phyloP scores from a whole-genome alignment of 164 flowering plant genomes.

The Cinnamomum chago region DNA sequence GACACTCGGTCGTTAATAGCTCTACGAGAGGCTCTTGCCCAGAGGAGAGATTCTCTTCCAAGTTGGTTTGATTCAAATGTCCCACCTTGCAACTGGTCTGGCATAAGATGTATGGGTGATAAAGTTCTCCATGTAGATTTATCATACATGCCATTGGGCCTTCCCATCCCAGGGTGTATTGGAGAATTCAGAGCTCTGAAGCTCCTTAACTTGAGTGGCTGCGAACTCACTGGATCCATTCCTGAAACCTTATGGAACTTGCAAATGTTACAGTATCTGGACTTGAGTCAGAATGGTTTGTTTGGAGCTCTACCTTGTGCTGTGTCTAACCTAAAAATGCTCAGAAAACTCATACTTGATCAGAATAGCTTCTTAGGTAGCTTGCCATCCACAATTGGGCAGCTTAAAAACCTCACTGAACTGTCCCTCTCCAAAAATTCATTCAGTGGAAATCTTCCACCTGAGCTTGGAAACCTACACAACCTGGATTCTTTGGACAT shows the following conservation, averaged over 20 bases:
- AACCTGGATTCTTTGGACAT: conserved; percentile 47
- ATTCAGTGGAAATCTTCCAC: conserved; percentile 47
- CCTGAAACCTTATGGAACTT: conserved; percentile 37
- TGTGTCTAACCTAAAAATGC: conserved; percentile 34
- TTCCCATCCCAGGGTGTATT: conserved; percentile 40
- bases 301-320: conserved; percentile 35
- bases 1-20: conserved; percentile 23
- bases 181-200: conserved; percentile 38
- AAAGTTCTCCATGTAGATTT: conserved; percentile 36
- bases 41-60: conserved; percentile 22
- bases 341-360: conserved; percentile 45
- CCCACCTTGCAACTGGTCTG: conserved; percentile 57
- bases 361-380: conserved; percentile 43
- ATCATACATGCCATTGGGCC: conserved; percentile 28
- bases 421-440: conserved; percentile 45
- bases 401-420: conserved; percentile 35
- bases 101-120: conserved; percentile 39
- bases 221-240: conserved; percentile 40
- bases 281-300: conserved; percentile 43
- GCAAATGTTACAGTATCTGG: conserved; percentile 36
- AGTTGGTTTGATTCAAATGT: conserved; percentile 41
- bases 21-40: conserved; percentile 29
- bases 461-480: conserved; percentile 37
- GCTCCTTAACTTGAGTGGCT: conserved; percentile 46
- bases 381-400: conserved; percentile 46